phyloP scores from a whole-genome alignment of 345 rosid genomes.

The Erysimum cheiranthoides region DNA sequence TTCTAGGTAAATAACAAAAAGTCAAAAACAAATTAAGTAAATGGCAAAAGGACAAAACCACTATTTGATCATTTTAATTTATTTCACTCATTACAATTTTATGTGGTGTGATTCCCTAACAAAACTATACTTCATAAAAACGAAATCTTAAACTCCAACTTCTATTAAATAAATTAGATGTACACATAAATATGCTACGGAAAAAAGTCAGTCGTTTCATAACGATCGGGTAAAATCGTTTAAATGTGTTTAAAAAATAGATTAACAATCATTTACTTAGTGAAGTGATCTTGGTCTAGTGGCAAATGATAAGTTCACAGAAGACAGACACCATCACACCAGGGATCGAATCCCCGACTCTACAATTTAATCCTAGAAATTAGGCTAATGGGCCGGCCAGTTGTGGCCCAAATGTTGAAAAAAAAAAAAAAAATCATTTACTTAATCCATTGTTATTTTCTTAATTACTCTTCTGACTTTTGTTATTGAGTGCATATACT shows the following conservation, averaged over 20 bases:
- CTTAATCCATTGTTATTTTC: not conserved
- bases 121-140: too few relatives aligned
- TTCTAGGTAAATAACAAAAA: not conserved
- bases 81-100: not conserved
- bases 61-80: not conserved
- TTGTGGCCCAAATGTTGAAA: too few relatives aligned
- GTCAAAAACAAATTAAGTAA: not conserved
- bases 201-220: too few relatives aligned
- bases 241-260: not conserved
- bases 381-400: too few relatives aligned
- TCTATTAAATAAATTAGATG: not conserved
- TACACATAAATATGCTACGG: too few relatives aligned
- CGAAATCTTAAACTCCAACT: not conserved
- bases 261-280: not conserved
- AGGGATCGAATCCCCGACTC: too few relatives aligned
- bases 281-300: too few relatives aligned
- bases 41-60: not conserved
- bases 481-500: not conserved
- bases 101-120: not conserved
- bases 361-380: too few relatives aligned
- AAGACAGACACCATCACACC: too few relatives aligned
- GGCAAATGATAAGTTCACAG: too few relatives aligned
- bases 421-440: too few relatives aligned
- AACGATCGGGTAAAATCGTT: too few relatives aligned
- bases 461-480: not conserved